Conservation (phyloP, 306 rosid species). For the Sophora flavescens region DNA sequence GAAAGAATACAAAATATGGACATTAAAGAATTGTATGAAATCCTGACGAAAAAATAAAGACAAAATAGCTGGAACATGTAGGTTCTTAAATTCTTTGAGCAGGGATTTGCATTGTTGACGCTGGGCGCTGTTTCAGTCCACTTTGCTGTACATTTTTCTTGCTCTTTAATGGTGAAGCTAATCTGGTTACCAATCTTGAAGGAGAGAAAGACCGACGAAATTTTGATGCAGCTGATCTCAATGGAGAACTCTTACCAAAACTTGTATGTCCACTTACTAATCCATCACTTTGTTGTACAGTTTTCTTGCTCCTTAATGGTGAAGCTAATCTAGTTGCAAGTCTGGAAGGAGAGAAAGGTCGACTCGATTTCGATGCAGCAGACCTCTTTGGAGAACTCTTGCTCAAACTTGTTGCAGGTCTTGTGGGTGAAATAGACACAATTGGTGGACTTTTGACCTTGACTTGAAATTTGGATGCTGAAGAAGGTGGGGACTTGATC, state of each 20-base stretch:
- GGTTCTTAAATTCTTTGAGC: slow-evolving; percentile 48
- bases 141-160: slow-evolving; percentile 53
- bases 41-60: background rate
- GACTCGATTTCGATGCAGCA: slow-evolving; percentile 58
- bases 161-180: slow-evolving; percentile 74
- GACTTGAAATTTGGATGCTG: slow-evolving; percentile 69
- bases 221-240: slow-evolving; percentile 63
- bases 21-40: slow-evolving; percentile 54
- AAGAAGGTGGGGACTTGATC: slow-evolving; percentile 64
- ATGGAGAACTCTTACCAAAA: slow-evolving; percentile 55
- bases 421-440: slow-evolving; percentile 56
- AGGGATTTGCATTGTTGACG: slow-evolving; percentile 51
- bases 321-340: slow-evolving; percentile 72
- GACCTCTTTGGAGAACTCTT: slow-evolving; percentile 66
- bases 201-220: slow-evolving; percentile 77
- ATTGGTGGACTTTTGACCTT: slow-evolving; percentile 64
- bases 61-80: background rate
- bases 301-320: slow-evolving; percentile 71
- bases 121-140: slow-evolving; percentile 66
- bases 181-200: slow-evolving; percentile 70
- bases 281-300: slow-evolving; percentile 52
- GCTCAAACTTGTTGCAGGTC: slow-evolving; percentile 31
- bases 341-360: slow-evolving; percentile 84
- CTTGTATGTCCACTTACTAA: slow-evolving; percentile 43
- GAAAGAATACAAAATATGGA: slow-evolving; percentile 49